Percentiles rank a stretch among this genome's conserved stretches.
phyloP scores from a whole-genome alignment of 768 basidiomycete genomes.

The Suillus subluteus region DNA sequence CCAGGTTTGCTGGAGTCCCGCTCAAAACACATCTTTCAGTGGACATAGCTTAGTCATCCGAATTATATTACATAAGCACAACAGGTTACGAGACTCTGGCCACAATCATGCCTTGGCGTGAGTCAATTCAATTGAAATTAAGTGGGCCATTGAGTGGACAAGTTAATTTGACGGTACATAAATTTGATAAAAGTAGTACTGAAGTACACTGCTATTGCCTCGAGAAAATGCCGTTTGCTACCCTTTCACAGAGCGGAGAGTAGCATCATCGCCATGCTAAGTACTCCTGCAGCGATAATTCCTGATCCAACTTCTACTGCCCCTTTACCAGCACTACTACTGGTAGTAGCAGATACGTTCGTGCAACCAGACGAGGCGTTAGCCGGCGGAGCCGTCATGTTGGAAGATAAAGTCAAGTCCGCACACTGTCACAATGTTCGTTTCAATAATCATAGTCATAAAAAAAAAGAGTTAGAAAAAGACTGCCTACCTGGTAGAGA shows the following conservation, averaged over 20 bases:
- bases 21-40: conserved; percentile 6
- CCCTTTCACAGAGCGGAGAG: not conserved
- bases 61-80: not conserved
- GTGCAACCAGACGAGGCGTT: conserved; percentile 39
- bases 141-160: not conserved
- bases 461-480: not conserved
- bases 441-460: not conserved
- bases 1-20: not conserved
- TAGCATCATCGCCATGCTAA: conserved; percentile 3
- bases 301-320: conserved; percentile 10
- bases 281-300: conserved; percentile 10
- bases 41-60: not conserved
- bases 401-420: conserved; percentile 70
- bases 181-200: not conserved
- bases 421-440: conserved; percentile 58
- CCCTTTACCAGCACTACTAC: conserved; percentile 22
- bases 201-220: not conserved
- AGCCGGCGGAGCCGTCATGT: conserved; percentile 50
- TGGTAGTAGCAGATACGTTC: conserved; percentile 29
- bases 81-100: too few species aligned
- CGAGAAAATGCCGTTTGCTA: not conserved
- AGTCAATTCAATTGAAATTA: not conserved
- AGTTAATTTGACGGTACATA: not conserved
- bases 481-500: conserved; percentile 62
- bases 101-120: too few species aligned